These are phyloP conservation scores for Candolleomyces eurysporus DNA, from an alignment of 768 basidiomycete species.

Conservation along the genomic window DNA sequence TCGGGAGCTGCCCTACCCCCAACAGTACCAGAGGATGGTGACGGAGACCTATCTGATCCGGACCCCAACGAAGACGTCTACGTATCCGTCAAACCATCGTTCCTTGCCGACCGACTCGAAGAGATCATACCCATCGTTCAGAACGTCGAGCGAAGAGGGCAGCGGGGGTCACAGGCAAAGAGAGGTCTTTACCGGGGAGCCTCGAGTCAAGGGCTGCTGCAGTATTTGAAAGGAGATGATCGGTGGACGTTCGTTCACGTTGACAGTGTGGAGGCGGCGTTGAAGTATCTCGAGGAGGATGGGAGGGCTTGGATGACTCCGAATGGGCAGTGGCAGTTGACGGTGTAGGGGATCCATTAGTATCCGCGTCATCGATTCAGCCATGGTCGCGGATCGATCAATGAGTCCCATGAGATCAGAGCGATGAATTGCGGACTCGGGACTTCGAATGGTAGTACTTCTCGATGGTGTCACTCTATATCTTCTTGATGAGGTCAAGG, in stretches of 20 bases:
- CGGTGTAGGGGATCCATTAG: constrained; percentile 18
- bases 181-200: constrained; percentile 16
- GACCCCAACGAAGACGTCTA: constrained; percentile 62
- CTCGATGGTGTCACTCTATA: no score
- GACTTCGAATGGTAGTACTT: no score
- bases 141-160: constrained; percentile 36
- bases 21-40: constrained; percentile 28
- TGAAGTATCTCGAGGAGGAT: constrained; percentile 43
- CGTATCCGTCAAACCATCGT: constrained; percentile 52
- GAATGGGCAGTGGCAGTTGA: constrained; percentile 40
- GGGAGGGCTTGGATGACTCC: constrained; percentile 36
- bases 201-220: constrained; percentile 45
- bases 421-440: no score
- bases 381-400: no score
- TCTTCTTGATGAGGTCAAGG: no score
- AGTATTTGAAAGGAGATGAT: constrained; percentile 51
- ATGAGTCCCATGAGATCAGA: no score
- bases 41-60: constrained; percentile 60
- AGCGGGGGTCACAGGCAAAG: not conserved
- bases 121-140: constrained; percentile 7
- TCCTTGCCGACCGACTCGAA: constrained; percentile 35
- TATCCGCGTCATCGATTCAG: not conserved
- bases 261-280: constrained; percentile 63
- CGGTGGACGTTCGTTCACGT: constrained; percentile 64
- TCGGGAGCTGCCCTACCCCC: not conserved